These are phyloP conservation scores for Stemphylium lycopersici DNA, from an alignment of 2,329 filamentous ascomycete species.

Conservation along the genomic window DNA sequence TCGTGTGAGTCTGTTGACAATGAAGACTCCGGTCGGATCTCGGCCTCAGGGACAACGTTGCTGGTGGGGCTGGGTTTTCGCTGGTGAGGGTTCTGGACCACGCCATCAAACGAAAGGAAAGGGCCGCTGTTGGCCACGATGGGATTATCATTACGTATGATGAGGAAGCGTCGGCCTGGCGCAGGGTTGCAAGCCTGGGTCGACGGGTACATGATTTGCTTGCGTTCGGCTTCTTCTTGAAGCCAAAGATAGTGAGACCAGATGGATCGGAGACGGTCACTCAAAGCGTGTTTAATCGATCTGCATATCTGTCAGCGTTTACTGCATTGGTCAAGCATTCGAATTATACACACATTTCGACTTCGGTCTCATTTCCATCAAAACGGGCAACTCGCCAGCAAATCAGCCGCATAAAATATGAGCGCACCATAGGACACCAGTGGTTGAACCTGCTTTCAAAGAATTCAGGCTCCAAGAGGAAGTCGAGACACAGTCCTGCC, in stretches of 20 bases:
- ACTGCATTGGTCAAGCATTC: neutral
- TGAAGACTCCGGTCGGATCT: constrained; percentile 38
- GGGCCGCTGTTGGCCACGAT: constrained; percentile 58
- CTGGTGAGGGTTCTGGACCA: constrained; percentile 52
- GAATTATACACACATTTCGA: constrained; percentile 67
- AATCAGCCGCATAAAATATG: constrained; percentile 88
- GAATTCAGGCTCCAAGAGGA: constrained; percentile 74
- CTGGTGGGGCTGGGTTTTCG: constrained; percentile 34
- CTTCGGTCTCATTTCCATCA: constrained; percentile 67
- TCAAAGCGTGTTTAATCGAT: constrained; percentile 71
- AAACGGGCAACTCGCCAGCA: constrained; percentile 89
- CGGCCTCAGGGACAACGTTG: constrained; percentile 28
- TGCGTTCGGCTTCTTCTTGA: constrained; percentile 68
- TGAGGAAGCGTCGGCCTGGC: constrained; percentile 83
- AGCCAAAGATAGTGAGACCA: constrained; percentile 84
- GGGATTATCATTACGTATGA: constrained; percentile 79
- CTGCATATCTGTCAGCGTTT: constrained; percentile 51
- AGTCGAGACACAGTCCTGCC: constrained; percentile 71
- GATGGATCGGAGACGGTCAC: constrained; percentile 69
- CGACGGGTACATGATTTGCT: constrained; percentile 66
- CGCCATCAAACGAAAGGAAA: constrained; percentile 69
- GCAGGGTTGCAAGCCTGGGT: constrained; percentile 84
- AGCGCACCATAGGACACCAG: constrained; percentile 94
- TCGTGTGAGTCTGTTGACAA: constrained; percentile 41
- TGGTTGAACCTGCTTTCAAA: constrained; percentile 88